Percentiles rank a stretch among this genome's conserved stretches.
Conservation (phyloP, 2,329 filamentous ascomycete genomes). For the Diplocarpon rosae region DNA sequence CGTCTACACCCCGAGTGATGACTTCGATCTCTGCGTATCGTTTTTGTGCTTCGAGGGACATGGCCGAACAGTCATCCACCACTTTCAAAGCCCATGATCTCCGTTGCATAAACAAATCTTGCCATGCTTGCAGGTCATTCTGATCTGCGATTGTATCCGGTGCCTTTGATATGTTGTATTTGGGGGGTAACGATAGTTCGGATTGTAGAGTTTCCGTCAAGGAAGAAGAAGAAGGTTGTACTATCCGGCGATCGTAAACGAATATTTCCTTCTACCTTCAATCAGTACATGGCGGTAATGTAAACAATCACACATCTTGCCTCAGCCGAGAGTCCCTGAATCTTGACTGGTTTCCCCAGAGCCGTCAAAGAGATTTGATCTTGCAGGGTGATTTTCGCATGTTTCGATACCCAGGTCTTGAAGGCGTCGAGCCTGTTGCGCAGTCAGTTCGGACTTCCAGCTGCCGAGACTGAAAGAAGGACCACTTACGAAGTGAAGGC, state of each 20-base stretch:
- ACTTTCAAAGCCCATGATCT: constrained; percentile 68
- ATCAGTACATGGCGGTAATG: constrained; percentile 11
- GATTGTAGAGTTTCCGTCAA: constrained; percentile 34
- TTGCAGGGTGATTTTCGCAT: constrained; percentile 61
- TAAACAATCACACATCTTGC: constrained; percentile 33
- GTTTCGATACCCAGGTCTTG: constrained; percentile 66
- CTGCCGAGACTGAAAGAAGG: background rate
- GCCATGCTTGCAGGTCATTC: constrained; percentile 78
- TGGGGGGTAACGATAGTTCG: constrained; percentile 41
- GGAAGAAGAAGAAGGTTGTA: constrained; percentile 42
- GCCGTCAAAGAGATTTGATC: constrained; percentile 81
- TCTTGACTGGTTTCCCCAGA: constrained; percentile 43
- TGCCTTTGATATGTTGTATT: constrained; percentile 49
- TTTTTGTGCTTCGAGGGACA: constrained; percentile 50
- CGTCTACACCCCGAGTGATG: constrained; percentile 69
- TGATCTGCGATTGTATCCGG: constrained; percentile 78
- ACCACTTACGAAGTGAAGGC: constrained; percentile 59
- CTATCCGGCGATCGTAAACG: constrained; percentile 76
- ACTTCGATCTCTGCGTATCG: constrained; percentile 64
- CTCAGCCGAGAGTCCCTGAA: constrained; percentile 68
- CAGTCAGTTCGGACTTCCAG: constrained; percentile 13
- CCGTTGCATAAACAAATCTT: constrained; percentile 70
- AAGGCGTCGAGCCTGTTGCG: constrained; percentile 65
- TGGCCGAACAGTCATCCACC: constrained; percentile 55
- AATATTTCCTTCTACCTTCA: constrained; percentile 66